These are phyloP conservation scores for Eucalyptus sp. DNA, from an alignment of 345 rosid genomes.

Conservation along the genomic window DNA sequence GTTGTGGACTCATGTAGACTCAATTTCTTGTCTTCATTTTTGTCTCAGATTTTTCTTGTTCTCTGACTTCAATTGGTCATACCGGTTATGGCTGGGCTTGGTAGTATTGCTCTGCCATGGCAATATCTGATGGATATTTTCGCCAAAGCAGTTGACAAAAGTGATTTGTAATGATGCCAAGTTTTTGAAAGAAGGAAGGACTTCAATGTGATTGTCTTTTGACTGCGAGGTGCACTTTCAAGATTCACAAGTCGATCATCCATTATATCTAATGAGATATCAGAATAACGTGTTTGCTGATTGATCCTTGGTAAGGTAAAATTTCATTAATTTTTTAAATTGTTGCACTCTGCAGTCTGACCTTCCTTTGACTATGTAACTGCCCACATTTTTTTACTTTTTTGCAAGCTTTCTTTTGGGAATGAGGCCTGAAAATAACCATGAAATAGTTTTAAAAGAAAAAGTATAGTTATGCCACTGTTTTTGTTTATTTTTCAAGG, in stretches of 20 bases:
- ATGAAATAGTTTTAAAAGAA: too few species aligned
- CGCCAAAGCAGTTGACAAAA: accelerated
- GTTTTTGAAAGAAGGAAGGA: neutral
- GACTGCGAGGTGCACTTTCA: accelerated
- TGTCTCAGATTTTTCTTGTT: neutral
- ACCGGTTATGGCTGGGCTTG: accelerated
- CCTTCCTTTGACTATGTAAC: neutral
- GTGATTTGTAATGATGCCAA: neutral
- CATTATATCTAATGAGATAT: accelerated
- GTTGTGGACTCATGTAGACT: too few species aligned
- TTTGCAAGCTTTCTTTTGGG: accelerated
- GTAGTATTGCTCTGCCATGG: neutral
- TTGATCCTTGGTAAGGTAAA: neutral
- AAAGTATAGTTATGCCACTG: too few species aligned
- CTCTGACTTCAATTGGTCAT: neutral
- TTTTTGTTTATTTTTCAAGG: too few species aligned
- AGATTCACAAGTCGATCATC: accelerated
- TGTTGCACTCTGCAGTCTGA: neutral
- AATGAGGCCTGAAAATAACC: too few species aligned
- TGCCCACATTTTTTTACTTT: accelerated
- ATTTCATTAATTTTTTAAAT: too few species aligned
- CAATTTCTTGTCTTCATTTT: too few species aligned
- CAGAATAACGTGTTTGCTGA: too few species aligned
- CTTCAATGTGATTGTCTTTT: neutral
- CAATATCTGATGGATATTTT: neutral